Base-by-base conservation (phyloP, 257 asterid genomes). In the Mentha longifolia region DNA sequence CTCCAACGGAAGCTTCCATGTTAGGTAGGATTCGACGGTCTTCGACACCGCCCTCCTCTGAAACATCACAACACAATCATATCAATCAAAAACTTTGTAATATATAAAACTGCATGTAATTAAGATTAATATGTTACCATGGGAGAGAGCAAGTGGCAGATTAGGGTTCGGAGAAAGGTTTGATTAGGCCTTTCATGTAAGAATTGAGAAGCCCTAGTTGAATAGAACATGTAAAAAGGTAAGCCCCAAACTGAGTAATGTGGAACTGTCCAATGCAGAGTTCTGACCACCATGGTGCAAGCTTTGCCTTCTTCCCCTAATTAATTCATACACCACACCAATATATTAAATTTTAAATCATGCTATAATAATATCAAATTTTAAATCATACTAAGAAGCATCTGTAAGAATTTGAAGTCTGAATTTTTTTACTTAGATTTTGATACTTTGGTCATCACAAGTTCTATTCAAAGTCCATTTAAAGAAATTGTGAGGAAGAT, bases 251-350 rank as follows among this genome's bases (percentile, higher is more conserved):
- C 83, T 15, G 95, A 88, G 74, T 92, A 90, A 13, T 92, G 98
- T 49, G 98, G 98, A 67, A 92, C 93, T 0, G 97, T 87, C 98
- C 98, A 92, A 65, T 91, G 98, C 77, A 88, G 71, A 20, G 94
- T 85, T 74, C 97, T 77, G 33, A 88, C 87, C 61, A 90, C 92
- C 95, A 92, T 81, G 17, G 96, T 92, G 80, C 98, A 92, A 0
- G 95, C 39, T 67, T 88, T 63, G 4, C 96, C 98, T 43, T 90
- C 84, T 25, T 81, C 74, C 41, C 97, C 98, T 92, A 45, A 50
- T 33, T 33, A 33, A 33, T 31, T 31, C 33, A 31, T 2, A 31
- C 2, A 31, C n/a, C n/a, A n/a, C n/a, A 22, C 42, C 42, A 4
- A 37, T 4, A 1, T 37, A 37, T 37, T 5, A 37, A 4, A 4